Evolutionary conservation across 345 rosid genomes (phyloP), one percentile per base, ranked within the genome.

Genomic region (Salix brachista): DNA sequence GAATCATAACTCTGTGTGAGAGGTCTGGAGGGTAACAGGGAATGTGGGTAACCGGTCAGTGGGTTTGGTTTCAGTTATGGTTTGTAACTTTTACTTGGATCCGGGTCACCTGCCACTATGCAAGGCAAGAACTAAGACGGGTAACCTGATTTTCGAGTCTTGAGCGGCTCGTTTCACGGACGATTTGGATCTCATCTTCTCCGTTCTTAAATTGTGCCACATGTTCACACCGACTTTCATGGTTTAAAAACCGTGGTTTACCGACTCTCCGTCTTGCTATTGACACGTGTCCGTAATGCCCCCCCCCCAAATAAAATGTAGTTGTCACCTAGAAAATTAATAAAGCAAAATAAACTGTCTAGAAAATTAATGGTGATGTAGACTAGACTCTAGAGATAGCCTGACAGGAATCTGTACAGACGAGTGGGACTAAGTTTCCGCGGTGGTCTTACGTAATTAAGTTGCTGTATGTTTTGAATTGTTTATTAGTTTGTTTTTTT

Each of bases 121-220:
- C 8, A 11, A 42, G 76, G 75, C 8, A 30, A 5, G 23, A 1
- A 73, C 52, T 3, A 54, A 37, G 44, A 17, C 0, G 19, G 13
- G 13, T 65, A 54, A 28, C 39, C 46, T 75, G 75, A 52, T 21
- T n/a, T 72, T 73, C 46, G 70, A 83, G 72, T 61, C 39, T 69
- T 2, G 41, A 30, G 58, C 80, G 82, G 82, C 86, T 75, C 11
- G 44, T 65, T 83, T 77, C 76, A 75, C 84, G 81, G 83, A 25
- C 75, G 60, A 61, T 48, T 30, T 71, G 41, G 75, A 73, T 73
- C 80, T 52, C 58, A 75, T 83, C 69, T 12, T 73, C n/a, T 56
- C 83, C 70, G 30, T 66, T 72, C 9, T 4, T 6, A n/a, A 34
- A 11, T 54, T 2, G n/a, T 10, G 69, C 85, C 85, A 76, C 85